Base-by-base conservation (phyloP, 2,329 filamentous ascomycete genomes). In the Bipolaris cookei region DNA sequence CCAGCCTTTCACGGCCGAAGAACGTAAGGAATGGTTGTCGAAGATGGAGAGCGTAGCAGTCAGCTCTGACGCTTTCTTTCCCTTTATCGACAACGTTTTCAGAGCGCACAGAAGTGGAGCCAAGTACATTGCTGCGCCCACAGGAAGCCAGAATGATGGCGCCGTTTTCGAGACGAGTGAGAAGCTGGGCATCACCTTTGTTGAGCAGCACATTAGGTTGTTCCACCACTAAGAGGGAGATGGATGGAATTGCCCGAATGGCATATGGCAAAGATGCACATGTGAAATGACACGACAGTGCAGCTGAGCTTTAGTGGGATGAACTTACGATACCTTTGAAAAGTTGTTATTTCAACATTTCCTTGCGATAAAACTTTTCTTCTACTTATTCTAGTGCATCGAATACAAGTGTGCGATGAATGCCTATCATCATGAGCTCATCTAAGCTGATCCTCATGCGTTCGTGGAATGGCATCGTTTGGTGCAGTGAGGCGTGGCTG, bases 11-110 rank as follows among this genome's bases (percentile, higher is more conserved):
- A 90, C 91, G 7, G 80, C 86, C 20, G 87, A 93, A 71, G 95
- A 99, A 85, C 88, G 91, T 68, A 86, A 89, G 56, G 88, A 87
- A 64, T 99, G 95, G 95, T 84, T 96, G 72, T 80, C 83, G 75
- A 90, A 96, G 83, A 81, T 98, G 68, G 84, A 83, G 60, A 84
- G 90, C 51, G 95, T 99, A 30, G 92, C 89, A 52, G 86, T 97
- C 53, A 96, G 91, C 51, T 96, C 91, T 64, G 95, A 99, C 78
- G 95, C 95, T 64, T 99, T 99, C 80, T 99, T 99, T 87, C 95
- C 95, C 66, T 99, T 99, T 81, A 91, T 92, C 72, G 95, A 99
- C 83, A 99, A 99, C 72, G 90, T 99, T 65, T 97, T 96, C 86
- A 88, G 95, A 66, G 91, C 92, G 49, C 88, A 87, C 61, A 86